Conservation (phyloP, 179 eudicot species). For the Sideroxylon spinosum region DNA sequence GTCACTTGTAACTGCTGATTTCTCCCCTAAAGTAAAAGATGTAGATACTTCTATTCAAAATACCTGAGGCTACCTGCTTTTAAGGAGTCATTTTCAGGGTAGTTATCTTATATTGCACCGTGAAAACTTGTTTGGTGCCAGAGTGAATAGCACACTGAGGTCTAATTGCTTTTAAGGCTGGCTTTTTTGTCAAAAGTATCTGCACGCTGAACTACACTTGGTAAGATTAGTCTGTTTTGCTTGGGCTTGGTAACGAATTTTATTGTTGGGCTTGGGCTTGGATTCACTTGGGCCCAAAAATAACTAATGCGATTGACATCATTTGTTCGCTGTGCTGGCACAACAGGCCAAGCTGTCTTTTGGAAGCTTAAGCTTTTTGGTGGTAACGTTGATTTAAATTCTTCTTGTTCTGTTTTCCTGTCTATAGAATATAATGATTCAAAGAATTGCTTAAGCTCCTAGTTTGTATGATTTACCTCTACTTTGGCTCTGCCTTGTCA, state of each 20-base stretch:
- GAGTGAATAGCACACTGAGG: not conserved
- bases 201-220: not conserved
- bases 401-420: not conserved
- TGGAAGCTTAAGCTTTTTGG: not conserved
- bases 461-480: not conserved
- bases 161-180: not conserved
- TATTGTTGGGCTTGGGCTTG: not conserved
- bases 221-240: not conserved
- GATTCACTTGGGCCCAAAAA: not conserved
- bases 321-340: not conserved
- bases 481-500: not conserved
- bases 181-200: not conserved
- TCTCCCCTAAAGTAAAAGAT: not conserved
- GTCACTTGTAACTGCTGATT: constrained; percentile 6
- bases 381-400: not conserved
- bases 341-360: no score
- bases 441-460: not conserved
- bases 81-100: not conserved
- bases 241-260: not conserved
- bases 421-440: no score
- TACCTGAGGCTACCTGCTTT: not conserved
- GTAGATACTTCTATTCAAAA: not conserved
- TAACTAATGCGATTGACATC: not conserved
- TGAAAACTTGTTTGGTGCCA: not conserved
- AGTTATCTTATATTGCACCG: not conserved